Evolutionary conservation across 2,329 filamentous ascomycete species (phyloP).

Genomic region (Exophiala viscosa): DNA sequence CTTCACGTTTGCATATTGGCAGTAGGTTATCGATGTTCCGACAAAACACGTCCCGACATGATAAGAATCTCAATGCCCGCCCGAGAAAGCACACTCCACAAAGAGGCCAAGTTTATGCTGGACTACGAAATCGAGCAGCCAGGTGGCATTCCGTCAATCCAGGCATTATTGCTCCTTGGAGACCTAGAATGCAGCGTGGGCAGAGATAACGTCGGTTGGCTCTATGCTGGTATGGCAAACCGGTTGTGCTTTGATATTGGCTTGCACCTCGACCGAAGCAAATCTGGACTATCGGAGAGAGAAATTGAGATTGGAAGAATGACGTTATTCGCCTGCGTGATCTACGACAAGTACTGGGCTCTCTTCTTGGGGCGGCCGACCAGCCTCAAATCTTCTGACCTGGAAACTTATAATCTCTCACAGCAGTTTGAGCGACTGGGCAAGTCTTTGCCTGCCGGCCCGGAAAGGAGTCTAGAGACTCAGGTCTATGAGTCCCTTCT

Average conservation of each 20-base stretch:
- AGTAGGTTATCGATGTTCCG: conserved; percentile 11
- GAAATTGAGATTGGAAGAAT: conserved; percentile 17
- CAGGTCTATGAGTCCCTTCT: conserved; percentile 14
- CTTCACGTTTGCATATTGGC: conserved; percentile 18
- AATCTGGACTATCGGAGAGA: conserved; percentile 10
- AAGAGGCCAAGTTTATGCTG: conserved; percentile 14
- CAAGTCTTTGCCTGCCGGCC: conserved; percentile 2
- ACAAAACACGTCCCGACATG: conserved; percentile 12
- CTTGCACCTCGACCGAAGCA: conserved; percentile 35
- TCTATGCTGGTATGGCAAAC: conserved; percentile 40
- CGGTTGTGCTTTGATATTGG: conserved; percentile 43
- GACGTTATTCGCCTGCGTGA: conserved; percentile 12
- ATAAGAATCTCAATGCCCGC: conserved; percentile 8
- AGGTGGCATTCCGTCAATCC: conserved; percentile 8
- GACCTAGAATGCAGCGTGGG: conserved; percentile 14
- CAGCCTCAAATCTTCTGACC: conserved; percentile 3
- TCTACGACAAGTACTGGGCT: conserved; percentile 18
- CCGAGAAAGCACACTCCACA: conserved; percentile 14
- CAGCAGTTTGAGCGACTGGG: conserved; percentile 5
- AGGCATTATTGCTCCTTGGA: conserved; percentile 13
- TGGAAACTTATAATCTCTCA: conserved; percentile 2
- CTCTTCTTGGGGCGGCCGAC: conserved; percentile 10
- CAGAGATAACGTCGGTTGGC: conserved; percentile 33
- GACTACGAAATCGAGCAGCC: conserved; percentile 15
- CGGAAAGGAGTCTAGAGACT: not conserved